These are phyloP conservation scores for Sungouiella thailandica DNA, from an alignment of 805 yeast species.

Conservation along the genomic window DNA sequence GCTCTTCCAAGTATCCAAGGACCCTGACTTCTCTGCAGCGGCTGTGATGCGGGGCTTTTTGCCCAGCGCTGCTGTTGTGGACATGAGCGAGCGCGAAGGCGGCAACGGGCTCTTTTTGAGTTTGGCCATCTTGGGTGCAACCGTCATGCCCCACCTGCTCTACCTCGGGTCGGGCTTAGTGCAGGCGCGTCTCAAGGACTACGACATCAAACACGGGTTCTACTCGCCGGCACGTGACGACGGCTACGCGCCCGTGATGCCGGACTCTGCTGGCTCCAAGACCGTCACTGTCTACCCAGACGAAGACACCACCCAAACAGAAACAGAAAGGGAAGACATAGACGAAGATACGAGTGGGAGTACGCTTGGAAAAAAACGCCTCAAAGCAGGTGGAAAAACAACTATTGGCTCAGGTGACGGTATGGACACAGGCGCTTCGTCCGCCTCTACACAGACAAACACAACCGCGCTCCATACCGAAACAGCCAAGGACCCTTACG, in stretches of 20 bases:
- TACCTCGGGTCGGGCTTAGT: slow-evolving; percentile 85
- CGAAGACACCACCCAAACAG: background rate
- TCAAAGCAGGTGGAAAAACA: no score
- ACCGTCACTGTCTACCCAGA: no score
- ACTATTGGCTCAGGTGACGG: no score
- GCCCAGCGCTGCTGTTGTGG: slow-evolving; percentile 42
- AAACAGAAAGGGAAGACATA: background rate
- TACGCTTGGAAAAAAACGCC: no score
- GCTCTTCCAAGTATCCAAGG: slow-evolving; percentile 59
- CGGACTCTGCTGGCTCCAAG: background rate
- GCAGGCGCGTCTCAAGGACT: slow-evolving; percentile 76
- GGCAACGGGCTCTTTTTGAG: slow-evolving; percentile 65
- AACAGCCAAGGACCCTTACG: slow-evolving; percentile 10
- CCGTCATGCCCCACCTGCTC: slow-evolving; percentile 91
- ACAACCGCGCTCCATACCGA: no score
- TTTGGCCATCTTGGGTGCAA: slow-evolving; percentile 85
- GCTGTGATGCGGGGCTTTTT: slow-evolving; percentile 57
- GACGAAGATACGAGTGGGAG: slow-evolving; percentile 4
- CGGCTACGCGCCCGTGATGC: slow-evolving; percentile 7
- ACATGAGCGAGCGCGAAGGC: slow-evolving; percentile 17
- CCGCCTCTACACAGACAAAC: no score
- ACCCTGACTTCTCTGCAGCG: slow-evolving; percentile 37
- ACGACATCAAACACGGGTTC: slow-evolving; percentile 60
- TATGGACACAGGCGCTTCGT: no score
- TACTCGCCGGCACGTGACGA: slow-evolving; percentile 28